These are phyloP conservation scores for Taphrina sp. DNA, from an alignment of 1,139 yeast species.

Conservation along the genomic window DNA sequence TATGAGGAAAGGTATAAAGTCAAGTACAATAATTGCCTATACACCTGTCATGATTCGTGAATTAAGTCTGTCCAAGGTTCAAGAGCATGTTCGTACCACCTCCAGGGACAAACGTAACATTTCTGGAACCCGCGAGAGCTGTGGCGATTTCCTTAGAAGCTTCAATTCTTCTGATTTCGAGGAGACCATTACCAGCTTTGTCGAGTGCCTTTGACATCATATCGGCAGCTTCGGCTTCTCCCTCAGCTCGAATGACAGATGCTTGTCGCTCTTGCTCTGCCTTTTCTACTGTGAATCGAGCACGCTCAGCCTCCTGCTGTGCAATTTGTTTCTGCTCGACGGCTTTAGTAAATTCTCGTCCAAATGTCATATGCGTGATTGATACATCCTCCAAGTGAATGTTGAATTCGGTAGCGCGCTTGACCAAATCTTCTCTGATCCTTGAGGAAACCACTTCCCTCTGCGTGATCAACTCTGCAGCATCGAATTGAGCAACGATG, in stretches of 20 bases:
- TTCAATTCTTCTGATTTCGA: slow-evolving; percentile 91
- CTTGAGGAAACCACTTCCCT: slow-evolving; percentile 90
- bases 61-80: slow-evolving; percentile 24
- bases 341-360: slow-evolving; percentile 94
- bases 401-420: slow-evolving; percentile 83
- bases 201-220: slow-evolving; percentile 88
- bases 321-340: slow-evolving; percentile 99
- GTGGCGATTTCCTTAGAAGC: slow-evolving; percentile 94
- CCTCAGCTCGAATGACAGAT: slow-evolving; percentile 93
- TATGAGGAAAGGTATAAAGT: too few relatives aligned
- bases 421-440: slow-evolving; percentile 80
- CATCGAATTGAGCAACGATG: slow-evolving; percentile 96
- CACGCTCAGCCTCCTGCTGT: slow-evolving; percentile 98
- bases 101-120: slow-evolving; percentile 84
- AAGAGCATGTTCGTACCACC: slow-evolving; percentile 32
- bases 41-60: too few relatives aligned
- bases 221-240: slow-evolving; percentile 99
- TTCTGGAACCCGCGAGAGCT: slow-evolving; percentile 77
- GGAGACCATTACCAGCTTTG: slow-evolving; percentile 93
- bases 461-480: slow-evolving; percentile 95
- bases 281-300: slow-evolving; percentile 86
- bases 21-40: too few relatives aligned
- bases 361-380: slow-evolving; percentile 97
- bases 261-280: slow-evolving; percentile 99
- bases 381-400: slow-evolving; percentile 95